Evolutionary conservation across 345 rosid genomes (phyloP).

Genomic region (Eucalyptus brandiana): DNA sequence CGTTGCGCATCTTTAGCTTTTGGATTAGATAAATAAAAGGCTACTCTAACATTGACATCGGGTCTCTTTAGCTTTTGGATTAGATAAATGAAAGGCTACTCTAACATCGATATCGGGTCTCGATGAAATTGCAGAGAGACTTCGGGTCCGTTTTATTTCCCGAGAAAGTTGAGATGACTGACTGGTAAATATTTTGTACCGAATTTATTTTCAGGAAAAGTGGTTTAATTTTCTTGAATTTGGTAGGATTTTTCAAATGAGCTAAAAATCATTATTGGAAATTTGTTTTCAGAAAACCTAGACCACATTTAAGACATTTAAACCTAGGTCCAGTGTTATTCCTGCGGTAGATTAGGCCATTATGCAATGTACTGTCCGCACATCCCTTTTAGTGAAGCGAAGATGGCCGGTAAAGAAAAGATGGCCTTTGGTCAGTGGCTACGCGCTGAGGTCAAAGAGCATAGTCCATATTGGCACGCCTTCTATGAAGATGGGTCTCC

Average conservation of each 20-base stretch:
- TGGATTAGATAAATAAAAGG: background rate
- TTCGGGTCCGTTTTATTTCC: background rate
- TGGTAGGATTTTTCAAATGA: background rate
- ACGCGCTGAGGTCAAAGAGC: no score
- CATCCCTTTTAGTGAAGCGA: no score
- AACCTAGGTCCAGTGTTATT: background rate
- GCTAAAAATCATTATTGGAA: background rate
- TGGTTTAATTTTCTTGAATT: background rate
- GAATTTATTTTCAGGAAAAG: background rate
- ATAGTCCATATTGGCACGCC: no score
- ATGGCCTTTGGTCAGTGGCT: no score
- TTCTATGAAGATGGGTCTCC: no score
- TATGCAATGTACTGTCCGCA: no score
- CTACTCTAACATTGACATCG: background rate
- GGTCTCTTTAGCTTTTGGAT: background rate
- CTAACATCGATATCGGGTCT: background rate
- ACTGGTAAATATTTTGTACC: background rate
- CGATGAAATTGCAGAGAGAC: background rate
- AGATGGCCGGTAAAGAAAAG: no score
- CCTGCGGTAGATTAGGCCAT: no score
- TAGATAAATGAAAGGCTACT: background rate
- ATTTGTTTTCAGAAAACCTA: background rate
- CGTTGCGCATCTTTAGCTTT: background rate
- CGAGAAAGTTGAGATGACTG: background rate
- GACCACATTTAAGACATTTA: background rate